Base-by-base conservation (phyloP, 75 land plant species). In the Gnetum montanum region DNA sequence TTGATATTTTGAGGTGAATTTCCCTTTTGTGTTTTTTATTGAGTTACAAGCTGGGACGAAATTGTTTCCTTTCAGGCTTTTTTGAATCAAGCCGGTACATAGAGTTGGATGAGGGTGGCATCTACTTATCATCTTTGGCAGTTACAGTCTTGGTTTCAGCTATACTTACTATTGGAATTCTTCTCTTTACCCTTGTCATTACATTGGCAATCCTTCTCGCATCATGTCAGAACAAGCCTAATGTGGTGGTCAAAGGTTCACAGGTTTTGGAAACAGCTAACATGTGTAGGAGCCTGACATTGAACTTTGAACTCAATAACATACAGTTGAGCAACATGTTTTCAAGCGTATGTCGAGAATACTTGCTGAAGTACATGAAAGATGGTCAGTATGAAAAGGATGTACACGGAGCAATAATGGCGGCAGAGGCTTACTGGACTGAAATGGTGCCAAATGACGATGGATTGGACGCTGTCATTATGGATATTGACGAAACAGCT, bases 131-230 rank as follows among this genome's bases (percentile, higher is more conserved):
- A 1, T 76, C 79, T 7, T 29, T 76, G 3, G 65, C 70, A 4
- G 72, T 76, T 30, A 71, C 79, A 3, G 38, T 76, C 50, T 29
- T 72, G 41, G 34, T 76, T 34, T 66, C 76, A 8, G 60, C 57
- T 6, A 56, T 66, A 34, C 70, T 70, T 30, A 64, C 59, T 31
- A 37, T 76, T 7, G 65, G 62, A 16, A 76, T 76, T 60, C 22
- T 76, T 11, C 65, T 76, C 13, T 60, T 71, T 25, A 63, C 79
- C 0, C 65, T 66, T 19, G 59, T 76, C 3, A 49, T 76, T 36
- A 71, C 79, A 24, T 60, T 76, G 16, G 48, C 79, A 13, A 76
- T 76, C 35, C 57, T 76, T 61, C 49, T 76, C 27, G 64, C 78
- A 5, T 52, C 77, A 31, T 76, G 76, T 34, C 79, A 66, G 29